phyloP scores from a whole-genome alignment of 2,329 filamentous ascomycete genomes.

The Fusarium buxicola region DNA sequence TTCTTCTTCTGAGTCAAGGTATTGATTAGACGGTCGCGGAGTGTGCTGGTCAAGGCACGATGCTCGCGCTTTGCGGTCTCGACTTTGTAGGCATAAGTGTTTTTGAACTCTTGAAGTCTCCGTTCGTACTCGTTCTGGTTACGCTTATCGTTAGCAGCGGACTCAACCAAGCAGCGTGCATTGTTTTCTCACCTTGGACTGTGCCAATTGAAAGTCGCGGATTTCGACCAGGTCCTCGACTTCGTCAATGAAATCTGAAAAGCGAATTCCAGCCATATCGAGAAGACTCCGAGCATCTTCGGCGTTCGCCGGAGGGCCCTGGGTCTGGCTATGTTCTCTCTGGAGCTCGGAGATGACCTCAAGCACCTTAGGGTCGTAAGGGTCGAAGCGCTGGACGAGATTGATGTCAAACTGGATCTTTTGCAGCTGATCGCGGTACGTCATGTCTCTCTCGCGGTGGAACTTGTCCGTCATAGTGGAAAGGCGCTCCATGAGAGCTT shows the following conservation, averaged over 20 bases:
- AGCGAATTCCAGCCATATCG: constrained; percentile 84
- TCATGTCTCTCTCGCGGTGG: constrained; percentile 80
- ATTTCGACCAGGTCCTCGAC: constrained; percentile 90
- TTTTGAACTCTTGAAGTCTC: constrained; percentile 69
- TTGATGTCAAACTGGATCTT: constrained; percentile 93
- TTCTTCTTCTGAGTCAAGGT: constrained; percentile 73
- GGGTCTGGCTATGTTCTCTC: constrained; percentile 63
- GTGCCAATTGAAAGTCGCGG: constrained; percentile 83
- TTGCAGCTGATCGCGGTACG: constrained; percentile 90
- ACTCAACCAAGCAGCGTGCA: constrained; percentile 1
- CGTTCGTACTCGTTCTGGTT: constrained; percentile 71
- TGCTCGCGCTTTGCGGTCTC: constrained; percentile 73
- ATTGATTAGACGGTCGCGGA: constrained; percentile 76
- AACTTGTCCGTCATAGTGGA: constrained; percentile 81
- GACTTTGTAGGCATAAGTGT: constrained; percentile 70
- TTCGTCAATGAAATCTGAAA: constrained; percentile 85
- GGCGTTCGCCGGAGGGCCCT: constrained; percentile 53
- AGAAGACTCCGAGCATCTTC: constrained; percentile 67
- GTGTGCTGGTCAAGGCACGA: constrained; percentile 67
- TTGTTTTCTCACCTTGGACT: constrained; percentile 75
- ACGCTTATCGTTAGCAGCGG: constrained; percentile 28
- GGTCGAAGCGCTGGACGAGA: constrained; percentile 85
- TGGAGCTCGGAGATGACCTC: constrained; percentile 76
- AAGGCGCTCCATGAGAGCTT: constrained; percentile 83
- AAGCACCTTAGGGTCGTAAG: constrained; percentile 78